Base-by-base conservation (phyloP, 805 yeast genomes). In the Yamadazyma endophytica region DNA sequence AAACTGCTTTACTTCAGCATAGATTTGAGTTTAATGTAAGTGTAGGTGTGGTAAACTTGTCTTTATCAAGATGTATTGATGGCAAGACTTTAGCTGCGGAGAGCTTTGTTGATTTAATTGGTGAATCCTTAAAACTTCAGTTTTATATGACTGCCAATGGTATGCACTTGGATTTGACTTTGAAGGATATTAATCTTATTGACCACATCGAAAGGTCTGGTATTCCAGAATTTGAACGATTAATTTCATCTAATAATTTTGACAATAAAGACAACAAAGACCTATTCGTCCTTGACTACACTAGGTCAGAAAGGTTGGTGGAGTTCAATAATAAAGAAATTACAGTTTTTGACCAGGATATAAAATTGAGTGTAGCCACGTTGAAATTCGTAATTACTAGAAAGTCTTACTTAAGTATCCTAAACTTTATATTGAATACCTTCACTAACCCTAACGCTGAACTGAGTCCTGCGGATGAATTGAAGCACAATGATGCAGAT, bases 391-490 rank as follows among this genome's bases (percentile, higher is more conserved):
- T 84, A 2, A 57, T 89, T 5, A 77, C 94, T 0, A 76, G 97
- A 28, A 82, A 77, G 48, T 82, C 95, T 1, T 58, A 84, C 11
- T 64, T 92, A 39, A 82, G 94, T 1, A 61, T 92, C 9, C 58
- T 90, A 41, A 90, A 88, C 52, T 92, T 81, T 52, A 67, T 83
- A 2, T 62, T 89, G 47, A 83, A 87, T 26, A 92, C 97, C 0
- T 92, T 92, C 52, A 82, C 96, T 0, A 81, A 81, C 54, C 95
- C 95, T 0, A 71, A 76, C 39, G 79, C 82, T 1, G 75, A 74
- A 5, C 56, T 75, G 25, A 61, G 77, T 1, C 84, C 86, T 1
- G 81, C 88, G 0, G 89, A 81, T 58, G 77, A 67, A 18, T 62
- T 82, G 36, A 75, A 80, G 33, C 89, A 82, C 45, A 81, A 81